A percentile compares a stretch with the other conserved stretches of the same genome.
Evolutionary conservation across 2,329 filamentous ascomycete genomes (phyloP).

Genomic region (Hyphodiscus sp.): DNA sequence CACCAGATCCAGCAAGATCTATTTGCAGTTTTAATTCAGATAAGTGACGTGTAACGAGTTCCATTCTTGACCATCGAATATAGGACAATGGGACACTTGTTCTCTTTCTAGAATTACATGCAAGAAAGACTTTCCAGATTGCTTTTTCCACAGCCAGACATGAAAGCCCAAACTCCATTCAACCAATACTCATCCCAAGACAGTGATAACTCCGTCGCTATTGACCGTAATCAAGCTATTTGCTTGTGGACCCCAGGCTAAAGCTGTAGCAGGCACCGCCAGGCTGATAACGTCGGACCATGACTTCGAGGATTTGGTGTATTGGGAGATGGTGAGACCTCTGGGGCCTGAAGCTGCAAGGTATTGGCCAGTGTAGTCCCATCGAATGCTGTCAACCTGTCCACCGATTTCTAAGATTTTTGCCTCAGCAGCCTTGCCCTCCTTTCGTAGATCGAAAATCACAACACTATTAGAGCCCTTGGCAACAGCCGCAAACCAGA

Average conservation of each 20-base stretch:
- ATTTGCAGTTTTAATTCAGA: too few species aligned
- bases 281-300: slow-evolving; percentile 84
- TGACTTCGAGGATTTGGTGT: slow-evolving; percentile 75
- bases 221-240: slow-evolving; percentile 70
- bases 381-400: slow-evolving; percentile 67
- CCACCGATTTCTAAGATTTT: slow-evolving; percentile 84
- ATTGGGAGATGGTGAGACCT: slow-evolving; percentile 83
- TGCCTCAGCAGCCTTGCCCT: slow-evolving; percentile 71
- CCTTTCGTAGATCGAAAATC: slow-evolving; percentile 88
- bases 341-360: slow-evolving; percentile 74
- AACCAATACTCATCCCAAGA: slow-evolving; percentile 50
- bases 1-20: background rate
- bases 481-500: slow-evolving; percentile 82
- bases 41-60: background rate
- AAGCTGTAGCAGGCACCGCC: slow-evolving; percentile 63
- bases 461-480: slow-evolving; percentile 73
- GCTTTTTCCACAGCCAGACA: slow-evolving; percentile 18
- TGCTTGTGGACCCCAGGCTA: slow-evolving; percentile 72
- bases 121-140: slow-evolving; percentile 18
- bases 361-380: slow-evolving; percentile 96
- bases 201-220: slow-evolving; percentile 65
- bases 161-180: slow-evolving; percentile 18
- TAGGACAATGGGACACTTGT: slow-evolving; percentile 2
- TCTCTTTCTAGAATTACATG: slow-evolving; percentile 21
- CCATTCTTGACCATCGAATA: background rate